These are phyloP conservation scores for Penicillium egyptiacum DNA, from an alignment of 495 filamentous ascomycete species.

Conservation along the genomic window DNA sequence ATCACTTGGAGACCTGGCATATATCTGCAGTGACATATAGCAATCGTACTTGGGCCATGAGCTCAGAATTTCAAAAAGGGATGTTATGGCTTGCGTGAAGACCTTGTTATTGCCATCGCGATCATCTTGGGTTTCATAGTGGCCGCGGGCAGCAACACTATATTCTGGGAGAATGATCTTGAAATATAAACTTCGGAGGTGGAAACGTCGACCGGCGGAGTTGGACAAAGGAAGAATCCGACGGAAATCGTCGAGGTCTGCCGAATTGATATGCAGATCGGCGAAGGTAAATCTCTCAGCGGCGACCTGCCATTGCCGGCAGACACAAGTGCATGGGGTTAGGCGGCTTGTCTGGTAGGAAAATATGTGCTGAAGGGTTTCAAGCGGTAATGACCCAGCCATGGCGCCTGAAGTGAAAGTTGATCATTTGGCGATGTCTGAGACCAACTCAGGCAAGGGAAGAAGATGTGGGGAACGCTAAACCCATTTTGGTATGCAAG, in stretches of 20 bases:
- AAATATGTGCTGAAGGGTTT: not conserved
- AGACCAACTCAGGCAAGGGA: not conserved
- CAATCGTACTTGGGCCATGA: not conserved
- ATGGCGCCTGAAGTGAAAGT: not conserved
- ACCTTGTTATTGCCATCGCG: not conserved
- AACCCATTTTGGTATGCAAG: constrained; percentile 24
- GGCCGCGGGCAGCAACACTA: not conserved
- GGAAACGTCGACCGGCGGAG: not conserved
- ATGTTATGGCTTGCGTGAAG: not conserved
- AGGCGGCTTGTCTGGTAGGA: not conserved
- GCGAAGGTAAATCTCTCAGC: not conserved
- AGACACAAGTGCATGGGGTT: not conserved
- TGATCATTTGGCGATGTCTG: not conserved
- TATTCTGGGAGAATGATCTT: not conserved
- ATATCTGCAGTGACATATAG: not conserved
- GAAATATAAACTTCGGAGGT: not conserved
- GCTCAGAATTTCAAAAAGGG: not conserved
- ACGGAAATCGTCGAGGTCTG: not conserved
- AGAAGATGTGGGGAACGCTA: constrained; percentile 3
- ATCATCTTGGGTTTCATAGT: not conserved
- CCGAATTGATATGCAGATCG: not conserved
- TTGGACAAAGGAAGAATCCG: not conserved
- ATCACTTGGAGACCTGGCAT: constrained; percentile 3
- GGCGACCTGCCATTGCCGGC: not conserved
- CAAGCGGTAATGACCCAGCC: not conserved